Base-by-base conservation (phyloP, 1,284 basidiomycete genomes). In the Porphyrellus sp. region DNA sequence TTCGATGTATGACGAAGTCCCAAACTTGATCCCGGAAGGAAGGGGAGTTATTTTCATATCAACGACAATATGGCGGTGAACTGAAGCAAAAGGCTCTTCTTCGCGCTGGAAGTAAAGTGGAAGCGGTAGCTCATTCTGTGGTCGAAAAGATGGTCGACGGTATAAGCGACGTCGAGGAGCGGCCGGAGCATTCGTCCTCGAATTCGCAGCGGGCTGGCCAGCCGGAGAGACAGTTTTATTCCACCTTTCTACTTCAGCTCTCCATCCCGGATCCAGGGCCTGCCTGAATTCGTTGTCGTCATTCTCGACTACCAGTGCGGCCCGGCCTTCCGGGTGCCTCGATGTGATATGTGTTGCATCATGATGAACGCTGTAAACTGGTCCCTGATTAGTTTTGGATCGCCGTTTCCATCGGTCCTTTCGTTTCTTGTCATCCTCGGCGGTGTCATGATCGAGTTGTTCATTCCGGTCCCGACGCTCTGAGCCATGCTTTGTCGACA, bases 21-120 rank as follows among this genome's bases (percentile, higher is more conserved):
- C 67, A 59, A 88, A 82, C 35, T 74, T 71, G 40, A 80, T 64
- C 2, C 83, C 82, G 2, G 77, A 70, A 20, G 73, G 72, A 16
- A 86, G 64, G n/a, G 70, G 67, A 11, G 66, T 61, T 11, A 85
- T 76, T 38, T 74, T 73, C 57, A 80, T 76, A 58, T 87, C 82
- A 34, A 72, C 57, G 24, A 70, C 67, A 49, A 79, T 58, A 13
- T 63, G 57, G 8, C 51, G 65, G 31, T 49, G 54, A 40, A 42
- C 27, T 11, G 40, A 40, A 34, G 37, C 42, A 46, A 46, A 53
- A 12, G 24, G 18, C 3, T 40, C 51, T 3, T 57, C 45, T 47
- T 54, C 31, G 27, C 34, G 58, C 27, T 51, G 57, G 28, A 65
- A 61, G 25, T 63, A 51, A 42, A 44, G 7, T 0, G 56, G 53